Evolutionary conservation across 805 yeast species (phyloP), one percentile per base, ranked within the genome.

Genomic region (Metschnikowia drakensbergensis): DNA sequence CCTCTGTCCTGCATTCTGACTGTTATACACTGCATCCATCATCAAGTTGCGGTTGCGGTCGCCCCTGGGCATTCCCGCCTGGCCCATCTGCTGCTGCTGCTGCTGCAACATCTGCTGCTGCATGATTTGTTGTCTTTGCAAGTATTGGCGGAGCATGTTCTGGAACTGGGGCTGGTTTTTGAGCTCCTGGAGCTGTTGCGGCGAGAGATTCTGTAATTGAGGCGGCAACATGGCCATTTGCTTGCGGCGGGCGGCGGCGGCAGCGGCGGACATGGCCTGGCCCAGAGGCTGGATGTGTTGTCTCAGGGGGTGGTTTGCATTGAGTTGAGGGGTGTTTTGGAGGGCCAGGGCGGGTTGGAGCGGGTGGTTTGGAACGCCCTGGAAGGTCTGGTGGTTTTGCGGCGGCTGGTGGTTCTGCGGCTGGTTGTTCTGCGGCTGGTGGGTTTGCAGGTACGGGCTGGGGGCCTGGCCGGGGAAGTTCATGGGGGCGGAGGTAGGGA

Each of bases 91-190:
- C 48, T 50, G 57, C 35, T 45, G 57, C 41, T 39, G 54, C 37
- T 48, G 48, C 48, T 47, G 55, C 45, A 44, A 42, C 37, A 43
- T 48, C 42, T 67, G 71, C 38, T 60, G 77, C 41, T 74, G 71
- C 52, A 54, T 59, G 49, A 58, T 63, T 55, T 68, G 80, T 50
- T 66, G 77, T 40, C 69, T 58, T 53, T 68, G 76, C 53, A 68
- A 61, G 60, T 71, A 71, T 52, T 62, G 65, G 42, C 69, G 58
- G 64, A 75, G 61, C 51, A 69, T 68, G 30, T 67, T 68, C 55
- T 68, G 76, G 47, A 69, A 67, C 52, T 71, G 77, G 3, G 75
- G 74, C 55, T 71, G 77, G 53, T 60, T 68, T 50, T 67, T 67
- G 49, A 71, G 58, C 48, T 69, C 75, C 53, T 71, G 75, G 37